Conservation (phyloP, 495 filamentous ascomycete genomes). For the Xylaria longipes region DNA sequence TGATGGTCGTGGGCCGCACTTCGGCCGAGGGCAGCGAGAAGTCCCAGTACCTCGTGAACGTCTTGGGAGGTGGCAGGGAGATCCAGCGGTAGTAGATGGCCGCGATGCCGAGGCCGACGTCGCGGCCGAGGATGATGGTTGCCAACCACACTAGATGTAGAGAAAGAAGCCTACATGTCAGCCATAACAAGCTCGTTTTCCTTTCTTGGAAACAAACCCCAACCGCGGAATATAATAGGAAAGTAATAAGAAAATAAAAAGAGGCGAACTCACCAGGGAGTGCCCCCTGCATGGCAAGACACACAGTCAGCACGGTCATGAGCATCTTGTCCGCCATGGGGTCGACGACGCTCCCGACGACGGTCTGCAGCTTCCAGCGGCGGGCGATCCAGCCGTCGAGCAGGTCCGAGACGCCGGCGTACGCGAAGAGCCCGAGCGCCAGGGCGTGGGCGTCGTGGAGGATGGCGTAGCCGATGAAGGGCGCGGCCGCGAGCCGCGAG, state of each 20-base stretch:
- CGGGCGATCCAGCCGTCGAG: conserved; percentile 94
- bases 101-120: conserved; percentile 82
- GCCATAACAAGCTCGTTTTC: not conserved
- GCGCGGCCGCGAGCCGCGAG: conserved; percentile 81
- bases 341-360: conserved; percentile 95
- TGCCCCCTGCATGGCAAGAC: conserved; percentile 78
- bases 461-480: conserved; percentile 87
- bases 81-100: conserved; percentile 97
- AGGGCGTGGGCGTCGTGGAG: conserved; percentile 78
- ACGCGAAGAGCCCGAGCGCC: conserved; percentile 85
- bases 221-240: not conserved
- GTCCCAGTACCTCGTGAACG: conserved; percentile 94
- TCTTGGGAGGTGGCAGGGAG: conserved; percentile 89
- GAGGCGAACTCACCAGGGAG: conserved; percentile 69
- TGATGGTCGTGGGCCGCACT: conserved; percentile 88
- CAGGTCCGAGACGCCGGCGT: conserved; percentile 89
- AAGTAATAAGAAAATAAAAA: not conserved
- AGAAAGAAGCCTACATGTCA: not conserved
- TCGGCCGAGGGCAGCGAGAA: conserved; percentile 92
- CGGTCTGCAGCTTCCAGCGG: conserved; percentile 84
- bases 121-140: conserved; percentile 85
- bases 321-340: conserved; percentile 95
- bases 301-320: conserved; percentile 90
- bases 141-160: conserved; percentile 75
- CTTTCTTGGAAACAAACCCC: not conserved